phyloP scores from a whole-genome alignment of 192 early-diverging fungal genomes.

The Thamnidium elegans region DNA sequence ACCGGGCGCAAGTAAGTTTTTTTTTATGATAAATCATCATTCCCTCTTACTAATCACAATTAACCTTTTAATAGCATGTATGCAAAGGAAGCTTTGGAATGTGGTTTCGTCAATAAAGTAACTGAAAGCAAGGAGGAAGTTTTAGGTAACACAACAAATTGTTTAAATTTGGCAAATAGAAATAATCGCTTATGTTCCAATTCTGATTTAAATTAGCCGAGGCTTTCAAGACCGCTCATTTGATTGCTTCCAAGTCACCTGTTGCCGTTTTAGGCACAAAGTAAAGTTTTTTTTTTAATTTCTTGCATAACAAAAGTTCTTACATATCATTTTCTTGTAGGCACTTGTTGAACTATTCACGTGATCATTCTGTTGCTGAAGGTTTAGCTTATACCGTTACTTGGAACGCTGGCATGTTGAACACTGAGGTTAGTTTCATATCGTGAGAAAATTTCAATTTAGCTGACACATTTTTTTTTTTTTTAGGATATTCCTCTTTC shows the following conservation, averaged over 20 bases:
- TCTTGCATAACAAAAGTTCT: neutral
- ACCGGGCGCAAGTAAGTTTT: constrained; percentile 68
- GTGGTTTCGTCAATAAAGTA: constrained; percentile 59
- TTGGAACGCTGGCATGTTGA: constrained; percentile 87
- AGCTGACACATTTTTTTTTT: constrained; percentile 2
- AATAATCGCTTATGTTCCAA: neutral
- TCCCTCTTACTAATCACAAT: neutral
- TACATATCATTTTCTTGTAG: constrained; percentile 23
- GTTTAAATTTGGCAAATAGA: neutral
- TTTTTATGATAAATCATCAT: no score
- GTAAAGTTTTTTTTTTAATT: constrained; percentile 35
- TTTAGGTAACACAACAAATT: constrained; percentile 41
- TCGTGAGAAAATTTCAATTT: neutral
- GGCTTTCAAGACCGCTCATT: constrained; percentile 65
- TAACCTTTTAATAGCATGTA: constrained; percentile 34
- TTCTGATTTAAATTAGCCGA: constrained; percentile 31
- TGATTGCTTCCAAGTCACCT: constrained; percentile 88
- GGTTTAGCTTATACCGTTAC: constrained; percentile 82
- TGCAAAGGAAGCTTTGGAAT: constrained; percentile 56
- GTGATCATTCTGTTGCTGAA: constrained; percentile 89
- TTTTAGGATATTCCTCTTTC: constrained; percentile 47
- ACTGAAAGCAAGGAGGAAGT: constrained; percentile 41
- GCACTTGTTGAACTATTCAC: constrained; percentile 82
- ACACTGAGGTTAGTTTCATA: constrained; percentile 53
- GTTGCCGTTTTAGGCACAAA: constrained; percentile 86